Conservation (phyloP, 2,329 filamentous ascomycete genomes). For the Neofusicoccum parvum region DNA sequence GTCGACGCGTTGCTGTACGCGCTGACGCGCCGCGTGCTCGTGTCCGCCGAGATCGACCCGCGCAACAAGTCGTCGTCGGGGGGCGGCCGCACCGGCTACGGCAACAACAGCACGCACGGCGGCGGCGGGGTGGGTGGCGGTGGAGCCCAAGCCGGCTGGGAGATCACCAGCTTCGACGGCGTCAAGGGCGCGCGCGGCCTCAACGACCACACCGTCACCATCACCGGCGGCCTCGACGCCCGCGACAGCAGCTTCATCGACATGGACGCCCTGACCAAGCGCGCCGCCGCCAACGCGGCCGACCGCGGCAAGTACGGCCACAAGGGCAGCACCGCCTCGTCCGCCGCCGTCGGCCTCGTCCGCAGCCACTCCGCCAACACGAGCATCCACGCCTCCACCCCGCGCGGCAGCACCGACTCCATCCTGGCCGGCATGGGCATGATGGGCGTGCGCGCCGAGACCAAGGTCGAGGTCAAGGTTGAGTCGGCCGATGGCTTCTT, state of each 20-base stretch:
- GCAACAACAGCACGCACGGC: background rate
- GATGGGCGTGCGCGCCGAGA: constrained; percentile 31
- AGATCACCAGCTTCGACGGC: constrained; percentile 21
- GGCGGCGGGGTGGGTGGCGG: too few species aligned
- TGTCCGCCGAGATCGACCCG: constrained; percentile 32
- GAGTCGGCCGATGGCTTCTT: constrained; percentile 6
- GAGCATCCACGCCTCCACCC: constrained; percentile 29
- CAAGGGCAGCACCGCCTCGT: background rate
- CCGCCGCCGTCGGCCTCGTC: background rate
- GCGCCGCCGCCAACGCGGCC: background rate
- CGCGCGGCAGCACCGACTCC: constrained; percentile 36
- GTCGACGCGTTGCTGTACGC: constrained; percentile 48
- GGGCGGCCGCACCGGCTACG: background rate
- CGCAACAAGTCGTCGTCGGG: background rate
- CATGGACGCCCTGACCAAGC: constrained; percentile 16
- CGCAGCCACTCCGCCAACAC: background rate
- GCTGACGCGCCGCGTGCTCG: constrained; percentile 44
- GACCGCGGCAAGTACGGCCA: background rate
- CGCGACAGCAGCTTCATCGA: constrained; percentile 12
- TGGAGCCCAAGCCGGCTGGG: constrained; percentile 1
- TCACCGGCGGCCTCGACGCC: constrained; percentile 22
- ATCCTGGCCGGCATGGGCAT: constrained; percentile 34
- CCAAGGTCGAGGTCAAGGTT: constrained; percentile 34
- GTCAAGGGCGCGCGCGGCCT: background rate
- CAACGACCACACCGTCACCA: constrained; percentile 20